Percentiles rank a stretch among this genome's conserved stretches.
phyloP scores from a whole-genome alignment of 2,329 filamentous ascomycete species.

The Fusarium sp. region DNA sequence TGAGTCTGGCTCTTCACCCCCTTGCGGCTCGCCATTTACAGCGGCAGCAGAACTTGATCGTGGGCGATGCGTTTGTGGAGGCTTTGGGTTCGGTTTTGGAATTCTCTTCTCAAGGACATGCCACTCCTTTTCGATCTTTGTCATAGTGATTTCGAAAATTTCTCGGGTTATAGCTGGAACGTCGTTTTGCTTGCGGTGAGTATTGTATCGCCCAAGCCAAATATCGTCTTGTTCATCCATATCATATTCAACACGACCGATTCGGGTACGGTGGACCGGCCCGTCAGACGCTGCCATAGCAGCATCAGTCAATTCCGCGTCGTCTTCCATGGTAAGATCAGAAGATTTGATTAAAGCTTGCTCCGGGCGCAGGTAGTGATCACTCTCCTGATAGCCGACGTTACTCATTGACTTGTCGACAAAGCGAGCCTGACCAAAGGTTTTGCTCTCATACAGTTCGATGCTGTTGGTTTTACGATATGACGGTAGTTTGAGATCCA shows the following conservation, averaged over 20 bases:
- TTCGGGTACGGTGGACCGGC: conserved; percentile 48
- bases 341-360: conserved; percentile 73
- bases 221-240: conserved; percentile 99
- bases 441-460: conserved; percentile 82
- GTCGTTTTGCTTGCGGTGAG: conserved; percentile 75
- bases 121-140: conserved; percentile 99
- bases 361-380: conserved; percentile 83
- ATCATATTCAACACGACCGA: conserved; percentile 95
- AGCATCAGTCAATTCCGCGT: conserved; percentile 56
- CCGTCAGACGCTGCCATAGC: conserved; percentile 44
- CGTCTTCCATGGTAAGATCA: conserved; percentile 68
- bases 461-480: conserved; percentile 84
- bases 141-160: conserved; percentile 97
- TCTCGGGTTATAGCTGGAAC: conserved; percentile 89
- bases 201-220: conserved; percentile 89
- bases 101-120: conserved; percentile 95
- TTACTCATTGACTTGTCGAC: conserved; percentile 97
- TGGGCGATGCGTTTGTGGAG: conserved; percentile 91
- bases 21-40: conserved; percentile 88
- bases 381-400: conserved; percentile 94
- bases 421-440: conserved; percentile 85
- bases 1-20: conserved; percentile 91
- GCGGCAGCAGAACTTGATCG: conserved; percentile 93
- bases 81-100: conserved; percentile 95
- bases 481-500: conserved; percentile 79